Evolutionary conservation across 495 filamentous ascomycete genomes (phyloP), one percentile per base, ranked within the genome.

Genomic region (Aspergillus baeticus): DNA sequence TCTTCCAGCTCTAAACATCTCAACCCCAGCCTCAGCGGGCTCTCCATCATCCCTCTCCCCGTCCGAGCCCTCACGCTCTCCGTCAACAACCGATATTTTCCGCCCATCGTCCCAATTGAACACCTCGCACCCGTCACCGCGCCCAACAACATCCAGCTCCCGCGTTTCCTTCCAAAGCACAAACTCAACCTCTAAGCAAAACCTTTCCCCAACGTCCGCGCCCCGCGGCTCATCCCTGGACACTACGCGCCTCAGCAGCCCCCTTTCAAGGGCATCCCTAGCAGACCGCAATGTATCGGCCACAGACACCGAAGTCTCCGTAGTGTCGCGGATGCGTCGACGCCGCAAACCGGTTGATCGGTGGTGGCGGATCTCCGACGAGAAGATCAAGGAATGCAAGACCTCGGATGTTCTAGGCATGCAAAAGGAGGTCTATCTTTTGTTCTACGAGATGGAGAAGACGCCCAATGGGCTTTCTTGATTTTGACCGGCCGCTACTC

Each of bases 311-410:
- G 68, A 70, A 10, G 33, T 39, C 22, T 46, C 62, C 2, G 47
- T 57, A 8, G 61, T 57, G 10, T 59, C 69, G 14, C 71, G 75
- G 20, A 54, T 79, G 17, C 86, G 81, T 59, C 73, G 77, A 33
- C 81, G 77, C 56, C 86, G 86, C 62, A 83, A 82, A 59, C 62
- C 76, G n/a, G 82, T 75, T 51, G 81, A 89, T 62, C 81, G 89
- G 17, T 99, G 94, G 94, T 99, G 94, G 94, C 83, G 94, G 13
- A 97, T 99, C 44, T 97, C 92, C 36, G 94, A 99, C 66, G 94
- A 98, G 34, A 97, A 97, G 66, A 81, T 98, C 54, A 96, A 93
- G 64, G 93, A 97, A 65, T 87, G 90, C 54, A 94, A 88, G 70
- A 98, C 92, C 2, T 84, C 81, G 46, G 93, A 99, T 49, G 91